A percentile compares a stretch with the other conserved stretches of the same genome.
Conservation (phyloP, 148 eudicot species). For the Camellia lanceoleosa region DNA sequence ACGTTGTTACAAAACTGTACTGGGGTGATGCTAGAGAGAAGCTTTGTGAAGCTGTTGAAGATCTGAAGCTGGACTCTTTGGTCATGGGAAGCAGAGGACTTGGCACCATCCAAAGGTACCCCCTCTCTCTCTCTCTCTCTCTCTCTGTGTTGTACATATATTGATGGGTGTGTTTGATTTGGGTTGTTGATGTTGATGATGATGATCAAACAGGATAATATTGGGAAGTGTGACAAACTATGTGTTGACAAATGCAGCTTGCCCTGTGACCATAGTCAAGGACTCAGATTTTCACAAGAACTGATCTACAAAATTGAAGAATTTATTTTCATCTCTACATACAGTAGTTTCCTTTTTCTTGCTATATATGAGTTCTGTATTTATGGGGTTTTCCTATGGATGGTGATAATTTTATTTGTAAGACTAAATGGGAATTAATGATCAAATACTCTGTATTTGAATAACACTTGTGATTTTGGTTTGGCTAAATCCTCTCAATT, state of each 20-base stretch:
- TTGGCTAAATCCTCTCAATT: too few relatives aligned
- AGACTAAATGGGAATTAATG: too few relatives aligned
- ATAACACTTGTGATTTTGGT: too few relatives aligned
- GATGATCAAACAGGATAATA: constrained; percentile 48
- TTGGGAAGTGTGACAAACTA: constrained; percentile 84
- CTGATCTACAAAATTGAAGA: not conserved
- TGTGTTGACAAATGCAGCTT: constrained; percentile 46
- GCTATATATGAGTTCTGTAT: too few relatives aligned
- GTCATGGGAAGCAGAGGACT: constrained; percentile 97
- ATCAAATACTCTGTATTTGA: too few relatives aligned
- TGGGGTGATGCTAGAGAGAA: constrained; percentile 99
- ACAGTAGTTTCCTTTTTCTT: not conserved
- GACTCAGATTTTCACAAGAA: constrained; percentile 42
- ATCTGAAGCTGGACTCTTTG: constrained; percentile 63
- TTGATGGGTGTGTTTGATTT: not conserved
- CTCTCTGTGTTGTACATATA: not conserved
- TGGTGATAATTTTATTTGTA: too few relatives aligned
- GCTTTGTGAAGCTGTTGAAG: constrained; percentile 56
- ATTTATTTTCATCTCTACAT: not conserved
- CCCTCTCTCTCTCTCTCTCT: not conserved
- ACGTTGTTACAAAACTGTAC: constrained; percentile 54
- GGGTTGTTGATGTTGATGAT: not conserved
- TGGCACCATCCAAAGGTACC: constrained; percentile 55
- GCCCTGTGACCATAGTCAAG: constrained; percentile 81
- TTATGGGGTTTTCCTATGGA: too few relatives aligned